Percentiles rank a stretch among this genome's conserved stretches.
These are phyloP conservation scores for Fomitopsis palustris DNA, from an alignment of 1,284 basidiomycete species.

Conservation along the genomic window DNA sequence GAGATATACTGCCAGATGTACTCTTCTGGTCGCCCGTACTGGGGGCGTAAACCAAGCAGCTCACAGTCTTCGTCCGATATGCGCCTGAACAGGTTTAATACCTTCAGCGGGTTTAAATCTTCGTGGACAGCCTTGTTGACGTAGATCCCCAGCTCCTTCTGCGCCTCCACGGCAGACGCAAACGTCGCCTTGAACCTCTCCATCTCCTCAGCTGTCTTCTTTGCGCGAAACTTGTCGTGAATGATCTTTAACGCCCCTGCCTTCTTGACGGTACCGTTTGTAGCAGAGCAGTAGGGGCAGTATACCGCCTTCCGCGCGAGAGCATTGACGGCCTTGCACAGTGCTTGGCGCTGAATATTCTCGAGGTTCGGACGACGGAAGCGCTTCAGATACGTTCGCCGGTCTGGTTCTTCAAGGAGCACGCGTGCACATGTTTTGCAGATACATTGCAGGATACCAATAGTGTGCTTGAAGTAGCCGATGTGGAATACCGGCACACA, in stretches of 20 bases:
- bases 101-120: conserved; percentile 94
- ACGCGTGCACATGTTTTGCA: conserved; percentile 98
- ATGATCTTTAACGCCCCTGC: conserved; percentile 93
- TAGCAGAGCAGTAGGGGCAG: conserved; percentile 91
- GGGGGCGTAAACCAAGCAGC: conserved; percentile 87
- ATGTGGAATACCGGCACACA: conserved; percentile 97
- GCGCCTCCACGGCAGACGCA: conserved; percentile 77
- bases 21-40: conserved; percentile 91
- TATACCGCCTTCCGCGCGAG: conserved; percentile 88
- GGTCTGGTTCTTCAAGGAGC: conserved; percentile 86
- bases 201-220: conserved; percentile 90
- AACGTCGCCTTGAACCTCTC: conserved; percentile 89
- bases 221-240: conserved; percentile 96
- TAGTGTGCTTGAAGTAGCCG: conserved; percentile 96
- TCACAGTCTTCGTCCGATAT: conserved; percentile 98
- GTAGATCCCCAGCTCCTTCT: conserved; percentile 85
- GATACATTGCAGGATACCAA: conserved; percentile 91
- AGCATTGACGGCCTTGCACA: conserved; percentile 89
- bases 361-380: conserved; percentile 92
- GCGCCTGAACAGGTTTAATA: conserved; percentile 88
- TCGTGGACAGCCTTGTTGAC: conserved; percentile 89
- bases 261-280: conserved; percentile 97
- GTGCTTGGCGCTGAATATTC: conserved; percentile 85
- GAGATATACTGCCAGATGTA: conserved; percentile 99
- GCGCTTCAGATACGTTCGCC: conserved; percentile 80